Evolutionary conservation across 2,329 filamentous ascomycete species (phyloP).

Genomic region (Aspergillus pseudotamarii): DNA sequence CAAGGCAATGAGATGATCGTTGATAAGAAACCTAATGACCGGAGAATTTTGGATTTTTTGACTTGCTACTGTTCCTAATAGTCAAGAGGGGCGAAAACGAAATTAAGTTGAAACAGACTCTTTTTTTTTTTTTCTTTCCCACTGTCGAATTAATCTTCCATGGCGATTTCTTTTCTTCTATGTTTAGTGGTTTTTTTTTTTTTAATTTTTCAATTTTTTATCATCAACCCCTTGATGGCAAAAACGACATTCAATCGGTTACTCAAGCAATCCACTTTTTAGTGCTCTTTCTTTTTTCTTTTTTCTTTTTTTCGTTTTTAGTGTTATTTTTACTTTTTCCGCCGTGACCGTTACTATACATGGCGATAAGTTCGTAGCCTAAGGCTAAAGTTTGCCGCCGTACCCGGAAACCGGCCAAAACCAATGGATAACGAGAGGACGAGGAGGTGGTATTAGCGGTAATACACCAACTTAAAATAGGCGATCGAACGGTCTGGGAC

Average conservation of each 20-base stretch:
- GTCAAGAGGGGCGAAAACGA: background rate
- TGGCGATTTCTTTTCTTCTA: background rate
- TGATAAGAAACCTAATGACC: background rate
- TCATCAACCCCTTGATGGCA: background rate
- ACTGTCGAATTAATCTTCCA: background rate
- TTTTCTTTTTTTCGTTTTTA: background rate
- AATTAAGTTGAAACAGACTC: constrained; percentile 2
- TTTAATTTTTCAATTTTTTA: background rate
- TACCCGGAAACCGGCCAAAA: constrained; percentile 19
- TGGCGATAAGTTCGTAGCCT: constrained; percentile 4
- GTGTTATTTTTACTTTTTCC: background rate
- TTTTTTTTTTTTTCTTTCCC: background rate
- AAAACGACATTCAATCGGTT: background rate
- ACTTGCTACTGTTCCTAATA: background rate
- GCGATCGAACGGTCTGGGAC: constrained; percentile 31
- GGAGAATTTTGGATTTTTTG: constrained; percentile 3
- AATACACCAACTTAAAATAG: constrained; percentile 28
- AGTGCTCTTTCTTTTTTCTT: background rate
- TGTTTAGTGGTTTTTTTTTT: background rate
- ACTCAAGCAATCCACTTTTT: background rate
- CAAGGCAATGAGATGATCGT: constrained; percentile 3
- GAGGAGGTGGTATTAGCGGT: constrained; percentile 19
- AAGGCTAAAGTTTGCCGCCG: constrained; percentile 19
- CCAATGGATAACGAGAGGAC: constrained; percentile 11
- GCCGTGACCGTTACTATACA: background rate